phyloP scores from a whole-genome alignment of 2,329 filamentous ascomycete species.

The Colletotrichum spinosum region DNA sequence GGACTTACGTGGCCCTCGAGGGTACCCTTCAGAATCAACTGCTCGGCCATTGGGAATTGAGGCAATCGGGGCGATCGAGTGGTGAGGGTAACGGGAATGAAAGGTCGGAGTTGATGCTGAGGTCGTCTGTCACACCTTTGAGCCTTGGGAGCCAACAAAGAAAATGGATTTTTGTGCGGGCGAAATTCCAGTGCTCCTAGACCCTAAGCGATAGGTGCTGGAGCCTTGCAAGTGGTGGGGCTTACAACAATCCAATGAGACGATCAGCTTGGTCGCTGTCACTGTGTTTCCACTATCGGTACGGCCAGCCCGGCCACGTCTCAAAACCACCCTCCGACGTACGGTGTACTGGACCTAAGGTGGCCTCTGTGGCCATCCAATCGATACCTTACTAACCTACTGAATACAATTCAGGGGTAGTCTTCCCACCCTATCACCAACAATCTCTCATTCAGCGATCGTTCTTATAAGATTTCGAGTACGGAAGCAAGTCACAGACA shows the following conservation, averaged over 20 bases:
- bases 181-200: conserved; percentile 50
- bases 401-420: too few species aligned
- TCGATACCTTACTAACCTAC: too few species aligned
- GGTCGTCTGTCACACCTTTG: conserved; percentile 34
- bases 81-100: conserved; percentile 46
- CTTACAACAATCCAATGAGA: not conserved
- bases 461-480: too few species aligned
- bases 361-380: too few species aligned
- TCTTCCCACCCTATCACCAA: too few species aligned
- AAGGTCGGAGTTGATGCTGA: conserved; percentile 48
- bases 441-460: too few species aligned
- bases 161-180: conserved; percentile 64
- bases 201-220: conserved; percentile 7
- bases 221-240: conserved; percentile 7
- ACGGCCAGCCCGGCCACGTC: too few species aligned
- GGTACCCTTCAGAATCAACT: conserved; percentile 95
- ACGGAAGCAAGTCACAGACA: too few species aligned
- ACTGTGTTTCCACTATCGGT: too few species aligned
- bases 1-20: conserved; percentile 91
- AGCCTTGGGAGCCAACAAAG: conserved; percentile 39
- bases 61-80: conserved; percentile 53
- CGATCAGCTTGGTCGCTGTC: too few species aligned
- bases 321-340: too few species aligned
- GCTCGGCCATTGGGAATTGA: conserved; percentile 81
- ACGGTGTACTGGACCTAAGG: too few species aligned